These are phyloP conservation scores for Paramyrothecium sp. DNA, from an alignment of 2,329 filamentous ascomycete species.

Conservation along the genomic window DNA sequence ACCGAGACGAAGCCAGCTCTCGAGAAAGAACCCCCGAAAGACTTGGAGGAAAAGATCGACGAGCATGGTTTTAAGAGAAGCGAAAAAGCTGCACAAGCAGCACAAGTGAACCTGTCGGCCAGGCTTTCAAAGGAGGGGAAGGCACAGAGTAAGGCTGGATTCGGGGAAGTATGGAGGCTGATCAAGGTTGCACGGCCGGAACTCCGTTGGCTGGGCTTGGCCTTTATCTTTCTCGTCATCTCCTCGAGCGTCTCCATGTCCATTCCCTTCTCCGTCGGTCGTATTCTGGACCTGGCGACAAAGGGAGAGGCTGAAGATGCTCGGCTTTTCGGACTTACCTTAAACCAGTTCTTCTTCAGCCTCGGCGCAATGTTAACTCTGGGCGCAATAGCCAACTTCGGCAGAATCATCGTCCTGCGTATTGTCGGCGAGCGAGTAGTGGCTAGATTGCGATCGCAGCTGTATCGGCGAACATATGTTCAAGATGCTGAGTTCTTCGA, in stretches of 20 bases:
- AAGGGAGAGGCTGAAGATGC: conserved; percentile 65
- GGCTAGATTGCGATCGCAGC: conserved; percentile 79
- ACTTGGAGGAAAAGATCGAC: conserved; percentile 29
- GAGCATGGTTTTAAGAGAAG: conserved; percentile 58
- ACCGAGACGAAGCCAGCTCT: conserved; percentile 22
- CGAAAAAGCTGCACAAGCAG: conserved; percentile 82
- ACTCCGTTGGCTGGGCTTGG: conserved; percentile 70
- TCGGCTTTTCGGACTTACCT: conserved; percentile 77
- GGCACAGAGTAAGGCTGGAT: conserved; percentile 55
- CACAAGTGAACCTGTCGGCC: conserved; percentile 85
- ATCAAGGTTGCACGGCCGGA: conserved; percentile 89
- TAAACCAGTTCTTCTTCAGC: conserved; percentile 84
- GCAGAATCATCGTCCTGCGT: conserved; percentile 85
- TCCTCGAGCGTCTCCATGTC: conserved; percentile 95
- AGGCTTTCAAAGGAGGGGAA: conserved; percentile 82
- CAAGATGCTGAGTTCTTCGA: conserved; percentile 99
- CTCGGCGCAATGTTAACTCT: conserved; percentile 75
- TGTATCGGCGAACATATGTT: conserved; percentile 90
- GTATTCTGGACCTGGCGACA: conserved; percentile 89
- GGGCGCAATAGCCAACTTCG: conserved; percentile 89
- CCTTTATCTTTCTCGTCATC: conserved; percentile 81
- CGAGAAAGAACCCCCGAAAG: conserved; percentile 37
- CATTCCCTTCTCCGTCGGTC: conserved; percentile 93
- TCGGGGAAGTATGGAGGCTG: conserved; percentile 79
- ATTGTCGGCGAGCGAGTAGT: conserved; percentile 96